These are phyloP conservation scores for Gracilaria domingensis DNA, from an alignment of 23 red algal species.

Conservation along the genomic window DNA sequence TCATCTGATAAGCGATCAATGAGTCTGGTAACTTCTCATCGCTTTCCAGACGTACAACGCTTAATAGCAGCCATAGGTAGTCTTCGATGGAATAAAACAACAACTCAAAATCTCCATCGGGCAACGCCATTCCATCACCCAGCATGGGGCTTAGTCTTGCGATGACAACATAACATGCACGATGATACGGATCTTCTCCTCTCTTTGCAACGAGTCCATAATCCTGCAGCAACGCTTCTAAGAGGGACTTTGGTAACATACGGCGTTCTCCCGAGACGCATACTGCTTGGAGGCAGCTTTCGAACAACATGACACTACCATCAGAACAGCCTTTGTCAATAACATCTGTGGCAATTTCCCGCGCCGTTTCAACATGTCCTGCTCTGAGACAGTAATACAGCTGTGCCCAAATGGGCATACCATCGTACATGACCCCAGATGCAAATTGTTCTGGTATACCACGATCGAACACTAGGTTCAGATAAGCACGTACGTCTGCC, in stretches of 20 bases:
- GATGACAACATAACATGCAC: slow-evolving; percentile 80
- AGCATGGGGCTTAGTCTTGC: slow-evolving; percentile 60
- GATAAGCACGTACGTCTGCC: slow-evolving; percentile 84
- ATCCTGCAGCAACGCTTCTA: slow-evolving; percentile 81
- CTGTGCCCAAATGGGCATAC: slow-evolving; percentile 82
- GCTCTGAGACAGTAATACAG: slow-evolving; percentile 83
- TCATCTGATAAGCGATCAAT: slow-evolving; percentile 58
- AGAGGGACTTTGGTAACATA: slow-evolving; percentile 40
- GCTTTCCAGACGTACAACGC: slow-evolving; percentile 50
- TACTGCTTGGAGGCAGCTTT: slow-evolving; percentile 36
- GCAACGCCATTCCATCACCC: slow-evolving; percentile 73
- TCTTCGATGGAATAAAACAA: slow-evolving; percentile 93
- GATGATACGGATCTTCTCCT: slow-evolving; percentile 74
- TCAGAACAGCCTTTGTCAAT: slow-evolving; percentile 42
- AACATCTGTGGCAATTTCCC: slow-evolving; percentile 61
- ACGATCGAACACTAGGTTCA: slow-evolving; percentile 79
- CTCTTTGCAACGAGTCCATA: slow-evolving; percentile 71
- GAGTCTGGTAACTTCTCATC: slow-evolving; percentile 67
- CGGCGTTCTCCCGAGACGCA: slow-evolving; percentile 35
- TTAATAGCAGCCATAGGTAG: slow-evolving; percentile 92
- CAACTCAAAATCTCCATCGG: slow-evolving; percentile 75
- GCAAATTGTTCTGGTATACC: slow-evolving; percentile 49
- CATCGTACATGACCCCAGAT: slow-evolving; percentile 48
- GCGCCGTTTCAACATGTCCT: slow-evolving; percentile 68
- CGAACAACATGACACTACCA: slow-evolving; percentile 36